Evolutionary conservation across 495 filamentous ascomycete species (phyloP), one percentile per base, ranked within the genome.

Genomic region (Aspergillus kassunensis): DNA sequence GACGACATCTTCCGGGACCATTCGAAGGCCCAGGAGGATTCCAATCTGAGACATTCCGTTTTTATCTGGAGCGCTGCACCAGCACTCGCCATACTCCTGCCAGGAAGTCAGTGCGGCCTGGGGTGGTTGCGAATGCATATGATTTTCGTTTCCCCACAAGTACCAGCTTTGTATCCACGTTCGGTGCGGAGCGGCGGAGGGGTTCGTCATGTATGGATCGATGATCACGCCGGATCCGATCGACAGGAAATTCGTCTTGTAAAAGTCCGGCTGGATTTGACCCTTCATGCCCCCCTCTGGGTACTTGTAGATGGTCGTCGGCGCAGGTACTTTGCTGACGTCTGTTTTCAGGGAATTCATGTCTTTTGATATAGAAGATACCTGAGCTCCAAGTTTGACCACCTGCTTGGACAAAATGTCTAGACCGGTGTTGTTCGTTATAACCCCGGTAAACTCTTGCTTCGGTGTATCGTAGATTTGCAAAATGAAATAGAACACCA

Each of bases 1-100:
- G 2, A 77, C 63, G 0, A 78, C 60, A 20, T 77, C 73, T 31
- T 77, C 73, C 0, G 75, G 73, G 4, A 75, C 63, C 19, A 78
- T 75, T 1, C 51, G 50, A 11, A 59, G 66, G 6, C 64, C 57
- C 0, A 78, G 61, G 0, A 56, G 27, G 4, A 77, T 58, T 9
- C 62, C 49, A 5, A 80, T 56, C 49, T 80, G 77, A 6, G 72
- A 47, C 35, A 68, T 64, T 5, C 72, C 73, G 24, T 4, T 27
- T 18, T 64, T 37, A 8, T 63, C 62, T 15, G 65, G 64, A 21
- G 61, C 61, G 29, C 59, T 67, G 53, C 76, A 80, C 74, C 73
- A 79, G 52, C 73, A 71, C 25, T 79, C 76, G n/a, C 70, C 72
- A 6, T 63, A 49, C 20, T 77, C 76, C 11, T 70, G 54, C 76